Base-by-base conservation (phyloP, 306 rosid species). In the Rosa chinensis region DNA sequence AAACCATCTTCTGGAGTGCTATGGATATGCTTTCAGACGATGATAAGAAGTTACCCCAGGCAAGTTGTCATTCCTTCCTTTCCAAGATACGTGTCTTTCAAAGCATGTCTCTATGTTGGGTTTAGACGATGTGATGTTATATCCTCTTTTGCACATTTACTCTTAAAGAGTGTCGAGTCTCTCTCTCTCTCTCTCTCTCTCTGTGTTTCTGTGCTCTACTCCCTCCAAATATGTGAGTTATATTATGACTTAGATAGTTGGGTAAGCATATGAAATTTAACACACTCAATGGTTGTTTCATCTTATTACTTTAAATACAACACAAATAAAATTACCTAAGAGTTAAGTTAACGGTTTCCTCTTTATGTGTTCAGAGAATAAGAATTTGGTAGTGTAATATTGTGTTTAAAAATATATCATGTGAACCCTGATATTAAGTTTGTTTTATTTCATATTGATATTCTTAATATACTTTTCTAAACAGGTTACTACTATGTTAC, bases 1-100 rank as follows among this genome's bases (percentile, higher is more conserved):
- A 95, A 76, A 81, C 88, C 72, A 92, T 95, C 82, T 95, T 92
- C 81, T 92, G 93, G 92, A 90, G 92, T 91, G 99, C 99, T 23
- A 95, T 95, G 98, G 98, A 95, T 85, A 90, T 92, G 93, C 98
- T 92, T 80, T 92, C 97, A 25, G 98, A 92, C 7, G 97, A 95
- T 47, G 99, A 95, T 88, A 95, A 92, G 90, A 95, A 95, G 89
- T 87, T 95, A 69, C 99, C 99, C 72, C 99, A 95, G 95, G 99
- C 83, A 82, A 87, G 90, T 76, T 77, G 53, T 81, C 53, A 59
- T 37, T 75, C 81, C 77, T 59, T 78, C 40, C 81, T 77, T 25
- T 4, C 13, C 6, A 66, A 70, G 17, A n/a, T 61, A 20, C 23
- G 28, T 44, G 18, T 32, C 44, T 49, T 63, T 25, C 55, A n/a